phyloP scores from a whole-genome alignment of 1,284 basidiomycete genomes.

The Ceratobasidium sp. region DNA sequence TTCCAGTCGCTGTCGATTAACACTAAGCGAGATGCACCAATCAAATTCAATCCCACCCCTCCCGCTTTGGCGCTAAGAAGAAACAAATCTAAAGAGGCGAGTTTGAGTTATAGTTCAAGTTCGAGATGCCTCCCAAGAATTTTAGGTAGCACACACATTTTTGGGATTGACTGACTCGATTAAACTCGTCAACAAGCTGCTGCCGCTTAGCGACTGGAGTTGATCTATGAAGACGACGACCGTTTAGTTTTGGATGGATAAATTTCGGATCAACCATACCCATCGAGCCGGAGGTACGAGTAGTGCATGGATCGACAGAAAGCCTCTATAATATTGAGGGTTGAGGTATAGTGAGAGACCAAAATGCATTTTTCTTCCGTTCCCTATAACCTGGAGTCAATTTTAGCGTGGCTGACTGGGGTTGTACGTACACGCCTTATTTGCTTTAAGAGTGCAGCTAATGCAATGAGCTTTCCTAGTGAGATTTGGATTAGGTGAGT shows the following conservation, averaged over 20 bases:
- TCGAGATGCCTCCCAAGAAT: background rate
- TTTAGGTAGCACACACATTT: slow-evolving; percentile 63
- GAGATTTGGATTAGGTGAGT: background rate
- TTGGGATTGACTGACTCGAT: slow-evolving; percentile 70
- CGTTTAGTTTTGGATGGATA: background rate
- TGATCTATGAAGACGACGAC: slow-evolving; percentile 57
- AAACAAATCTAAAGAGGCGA: slow-evolving; percentile 77
- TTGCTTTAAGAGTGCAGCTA: slow-evolving; percentile 74
- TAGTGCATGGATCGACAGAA: slow-evolving; percentile 82
- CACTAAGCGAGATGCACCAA: slow-evolving; percentile 85
- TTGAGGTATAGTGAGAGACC: slow-evolving; percentile 89
- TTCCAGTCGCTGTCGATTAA: slow-evolving; percentile 91
- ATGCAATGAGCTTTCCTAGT: slow-evolving; percentile 80
- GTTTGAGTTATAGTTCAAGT: slow-evolving; percentile 17
- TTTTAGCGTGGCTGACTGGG: background rate
- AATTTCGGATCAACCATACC: slow-evolving; percentile 56
- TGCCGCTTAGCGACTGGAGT: slow-evolving; percentile 83
- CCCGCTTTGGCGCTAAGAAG: slow-evolving; percentile 95
- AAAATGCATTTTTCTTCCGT: slow-evolving; percentile 94
- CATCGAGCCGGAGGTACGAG: slow-evolving; percentile 87
- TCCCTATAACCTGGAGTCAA: slow-evolving; percentile 50
- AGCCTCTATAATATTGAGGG: slow-evolving; percentile 89
- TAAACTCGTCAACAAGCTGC: slow-evolving; percentile 82
- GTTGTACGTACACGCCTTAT: slow-evolving; percentile 62
- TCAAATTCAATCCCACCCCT: slow-evolving; percentile 93